A percentile compares a stretch with the other conserved stretches of the same genome.
Conservation (phyloP, 352 stramenopile species). For the Lagenidium giganteum region DNA sequence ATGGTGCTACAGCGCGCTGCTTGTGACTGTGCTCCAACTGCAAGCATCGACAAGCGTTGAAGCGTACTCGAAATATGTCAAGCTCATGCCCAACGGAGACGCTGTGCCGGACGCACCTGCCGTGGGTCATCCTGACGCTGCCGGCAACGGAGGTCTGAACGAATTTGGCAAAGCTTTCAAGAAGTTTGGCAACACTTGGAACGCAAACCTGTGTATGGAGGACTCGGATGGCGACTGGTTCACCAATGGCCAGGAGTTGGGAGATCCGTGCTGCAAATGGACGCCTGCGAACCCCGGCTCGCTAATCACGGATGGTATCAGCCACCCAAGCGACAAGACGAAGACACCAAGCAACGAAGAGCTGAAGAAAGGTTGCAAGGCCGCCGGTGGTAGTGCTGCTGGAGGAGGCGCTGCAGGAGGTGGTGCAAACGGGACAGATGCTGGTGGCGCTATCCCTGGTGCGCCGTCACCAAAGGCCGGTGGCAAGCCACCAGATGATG, state of each 20-base stretch:
- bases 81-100: constrained; percentile 26
- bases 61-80: constrained; percentile 17
- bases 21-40: neutral
- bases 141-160: constrained; percentile 21
- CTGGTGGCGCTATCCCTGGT: constrained; percentile 19
- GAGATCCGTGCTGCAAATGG: constrained; percentile 41
- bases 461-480: constrained; percentile 1
- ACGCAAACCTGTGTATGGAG: constrained; percentile 20
- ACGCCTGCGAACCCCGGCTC: constrained; percentile 25
- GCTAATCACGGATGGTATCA: constrained; percentile 57
- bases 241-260: constrained; percentile 37
- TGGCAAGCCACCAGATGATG: constrained; percentile 24
- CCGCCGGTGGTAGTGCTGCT: neutral
- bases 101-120: constrained; percentile 13
- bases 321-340: constrained; percentile 47
- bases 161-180: constrained; percentile 32
- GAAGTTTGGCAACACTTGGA: constrained; percentile 26
- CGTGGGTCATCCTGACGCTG: constrained; percentile 28
- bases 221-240: constrained; percentile 37
- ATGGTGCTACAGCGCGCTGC: neutral
- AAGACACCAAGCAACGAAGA: constrained; percentile 45
- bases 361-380: constrained; percentile 41
- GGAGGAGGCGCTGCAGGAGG: neutral
- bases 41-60: neutral
- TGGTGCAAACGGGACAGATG: constrained; percentile 7